Conservation (phyloP, 371 early-diverging fungal genomes). For the Mortierella sp. region DNA sequence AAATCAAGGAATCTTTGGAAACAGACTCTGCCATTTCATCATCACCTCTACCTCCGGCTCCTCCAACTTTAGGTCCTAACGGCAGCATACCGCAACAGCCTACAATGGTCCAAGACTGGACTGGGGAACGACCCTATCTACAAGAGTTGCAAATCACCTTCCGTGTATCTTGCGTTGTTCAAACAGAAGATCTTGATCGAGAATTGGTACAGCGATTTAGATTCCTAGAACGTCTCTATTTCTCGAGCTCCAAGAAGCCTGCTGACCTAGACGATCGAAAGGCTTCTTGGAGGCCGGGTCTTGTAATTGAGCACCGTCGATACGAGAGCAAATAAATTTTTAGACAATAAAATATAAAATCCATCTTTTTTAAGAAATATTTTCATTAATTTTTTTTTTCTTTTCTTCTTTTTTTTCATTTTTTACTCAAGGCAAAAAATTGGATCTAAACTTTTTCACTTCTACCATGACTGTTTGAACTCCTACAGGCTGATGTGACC, state of each 20-base stretch:
- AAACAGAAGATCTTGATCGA: conserved; percentile 31
- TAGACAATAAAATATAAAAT: not conserved
- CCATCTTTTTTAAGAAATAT: too few species aligned
- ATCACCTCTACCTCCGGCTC: not conserved
- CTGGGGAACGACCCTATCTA: conserved; percentile 31
- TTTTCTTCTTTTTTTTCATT: not conserved
- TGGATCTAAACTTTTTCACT: conserved; percentile 86
- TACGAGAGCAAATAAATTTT: conserved; percentile 5
- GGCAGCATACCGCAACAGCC: not conserved
- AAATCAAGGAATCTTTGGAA: not conserved
- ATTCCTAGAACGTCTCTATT: conserved; percentile 28
- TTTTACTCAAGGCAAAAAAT: conserved; percentile 63
- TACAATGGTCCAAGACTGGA: conserved; percentile 11
- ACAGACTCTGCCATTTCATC: not conserved
- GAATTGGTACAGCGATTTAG: conserved; percentile 43
- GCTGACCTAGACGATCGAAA: conserved; percentile 11
- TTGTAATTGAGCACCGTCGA: conserved; percentile 21
- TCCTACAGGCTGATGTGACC: conserved; percentile 84
- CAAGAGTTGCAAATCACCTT: conserved; percentile 33
- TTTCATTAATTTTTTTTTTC: not conserved
- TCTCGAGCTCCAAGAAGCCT: conserved; percentile 22
- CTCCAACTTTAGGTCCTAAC: not conserved
- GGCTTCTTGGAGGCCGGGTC: conserved; percentile 17
- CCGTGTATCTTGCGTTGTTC: conserved; percentile 13
- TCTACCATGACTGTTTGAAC: conserved; percentile 94